A percentile compares a stretch with the other conserved stretches of the same genome.
These are phyloP conservation scores for Phytophthora fragariaefolia DNA, from an alignment of 352 stramenopile genomes.

Conservation along the genomic window DNA sequence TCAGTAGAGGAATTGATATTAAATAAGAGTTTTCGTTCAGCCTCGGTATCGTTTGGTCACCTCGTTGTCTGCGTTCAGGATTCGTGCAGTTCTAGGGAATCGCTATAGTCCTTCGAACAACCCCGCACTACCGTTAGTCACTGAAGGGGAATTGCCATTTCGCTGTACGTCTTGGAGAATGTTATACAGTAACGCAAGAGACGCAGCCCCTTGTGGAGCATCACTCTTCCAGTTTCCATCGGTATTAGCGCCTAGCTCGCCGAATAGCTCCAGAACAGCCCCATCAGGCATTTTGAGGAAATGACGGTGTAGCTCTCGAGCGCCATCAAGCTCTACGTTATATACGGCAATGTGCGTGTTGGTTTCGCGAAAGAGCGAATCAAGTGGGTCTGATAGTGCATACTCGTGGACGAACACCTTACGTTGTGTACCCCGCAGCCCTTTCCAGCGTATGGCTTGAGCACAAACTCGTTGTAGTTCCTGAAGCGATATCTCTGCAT, in stretches of 20 bases:
- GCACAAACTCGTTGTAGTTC: slow-evolving; percentile 78
- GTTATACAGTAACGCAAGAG: slow-evolving; percentile 58
- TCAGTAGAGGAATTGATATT: too few species aligned
- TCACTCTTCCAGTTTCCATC: slow-evolving; percentile 54
- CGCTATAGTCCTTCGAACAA: slow-evolving; percentile 34
- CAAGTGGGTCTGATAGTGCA: slow-evolving; percentile 71
- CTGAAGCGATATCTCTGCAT: slow-evolving; percentile 81
- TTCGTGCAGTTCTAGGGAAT: not conserved
- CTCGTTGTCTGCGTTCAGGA: too few species aligned
- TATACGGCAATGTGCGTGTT: slow-evolving; percentile 87
- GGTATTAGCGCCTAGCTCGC: slow-evolving; percentile 46
- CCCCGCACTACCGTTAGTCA: not conserved
- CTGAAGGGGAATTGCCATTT: slow-evolving; percentile 18
- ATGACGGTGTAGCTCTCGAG: slow-evolving; percentile 79
- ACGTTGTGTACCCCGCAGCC: slow-evolving; percentile 56
- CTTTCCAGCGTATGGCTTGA: slow-evolving; percentile 69
- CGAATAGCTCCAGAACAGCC: slow-evolving; percentile 89
- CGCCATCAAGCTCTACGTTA: slow-evolving; percentile 64
- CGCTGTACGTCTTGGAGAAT: slow-evolving; percentile 58
- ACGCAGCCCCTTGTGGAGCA: slow-evolving; percentile 34
- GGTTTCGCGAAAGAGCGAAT: slow-evolving; percentile 66
- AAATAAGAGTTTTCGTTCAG: too few species aligned
- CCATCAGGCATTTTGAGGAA: slow-evolving; percentile 89
- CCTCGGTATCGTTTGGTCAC: too few species aligned
- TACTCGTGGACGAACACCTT: slow-evolving; percentile 89